phyloP scores from a whole-genome alignment of 441 rosid genomes.

The Eruca vesicaria region DNA sequence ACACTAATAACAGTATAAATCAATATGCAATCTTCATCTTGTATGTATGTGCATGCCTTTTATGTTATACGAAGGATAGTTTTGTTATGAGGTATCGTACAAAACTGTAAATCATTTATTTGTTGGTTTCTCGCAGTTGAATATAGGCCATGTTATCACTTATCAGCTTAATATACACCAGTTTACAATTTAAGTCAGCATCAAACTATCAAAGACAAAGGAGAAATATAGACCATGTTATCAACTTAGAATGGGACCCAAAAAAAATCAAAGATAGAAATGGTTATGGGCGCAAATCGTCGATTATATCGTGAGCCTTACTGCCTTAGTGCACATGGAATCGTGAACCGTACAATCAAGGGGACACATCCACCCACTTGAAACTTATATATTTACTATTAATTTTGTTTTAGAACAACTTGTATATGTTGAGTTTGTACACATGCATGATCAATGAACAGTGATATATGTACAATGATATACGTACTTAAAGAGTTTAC shows the following conservation, averaged over 20 bases:
- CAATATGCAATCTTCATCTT: not conserved
- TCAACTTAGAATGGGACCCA: not conserved
- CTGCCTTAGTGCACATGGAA: constrained; percentile 16
- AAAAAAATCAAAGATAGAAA: constrained; percentile 19
- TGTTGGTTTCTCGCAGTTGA: not conserved
- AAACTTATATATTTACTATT: not conserved
- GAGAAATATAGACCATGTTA: not conserved
- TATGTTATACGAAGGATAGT: not conserved
- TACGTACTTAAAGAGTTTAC: too few relatives aligned
- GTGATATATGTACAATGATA: too few relatives aligned
- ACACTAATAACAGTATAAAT: not conserved
- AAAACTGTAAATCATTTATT: not conserved
- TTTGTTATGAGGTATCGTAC: not conserved
- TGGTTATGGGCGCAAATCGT: not conserved
- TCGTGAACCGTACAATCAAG: constrained; percentile 5
- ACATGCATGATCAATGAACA: too few relatives aligned
- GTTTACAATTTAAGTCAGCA: not conserved
- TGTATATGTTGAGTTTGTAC: not conserved
- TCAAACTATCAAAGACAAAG: not conserved
- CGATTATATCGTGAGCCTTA: not conserved
- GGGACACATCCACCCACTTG: not conserved
- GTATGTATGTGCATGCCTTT: not conserved
- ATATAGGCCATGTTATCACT: not conserved
- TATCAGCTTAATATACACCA: not conserved
- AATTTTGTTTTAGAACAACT: not conserved